Evolutionary conservation across 2,329 filamentous ascomycete species (phyloP), one percentile per base, ranked within the genome.

Genomic region (Fusarium verrucosum): DNA sequence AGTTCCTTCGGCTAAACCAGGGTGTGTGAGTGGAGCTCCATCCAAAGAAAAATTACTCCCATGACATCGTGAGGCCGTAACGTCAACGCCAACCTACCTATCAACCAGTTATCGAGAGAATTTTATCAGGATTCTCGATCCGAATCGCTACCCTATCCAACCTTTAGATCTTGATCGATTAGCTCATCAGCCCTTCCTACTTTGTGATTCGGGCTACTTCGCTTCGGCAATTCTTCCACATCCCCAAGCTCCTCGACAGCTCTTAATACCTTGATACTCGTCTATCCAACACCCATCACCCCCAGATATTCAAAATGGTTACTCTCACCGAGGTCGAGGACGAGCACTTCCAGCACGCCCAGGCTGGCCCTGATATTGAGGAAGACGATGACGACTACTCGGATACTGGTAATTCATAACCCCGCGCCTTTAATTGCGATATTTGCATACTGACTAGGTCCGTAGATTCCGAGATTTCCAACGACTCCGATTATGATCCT

Each of bases 241-340:
- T n/a, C n/a, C 45, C 10, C 33, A 53, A 47, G 58, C 54, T 53
- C 58, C 45, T 61, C 26, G 16, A 55, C 60, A 32, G 45, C 19
- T 30, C 23, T 25, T 49, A 38, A 52, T 53, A 61, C 33, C 23
- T 54, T 62, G 47, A 37, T 19, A 44, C 50, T 38, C 36, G 33
- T 32, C 30, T 33, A 23, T 52, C 58, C 41, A 17, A 46, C 41
- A 36, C 19, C 30, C 23, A 25, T 45, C 47, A 53, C 33, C 19
- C 41, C 17, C 49, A 68, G 73, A 53, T 66, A 58, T 67, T 56
- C 80, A 89, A 79, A 73, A 97, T 98, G 94, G 94, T 98, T 79
- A 92, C 94, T 81, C 92, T 98, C 76, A 92, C 92, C 77, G 94
- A 98, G 84, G 94, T 98, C 75, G 90, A 96, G 77, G 94, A 98